phyloP scores from a whole-genome alignment of 108 stramenopile genomes.

The Cyclotella distinguenda region DNA sequence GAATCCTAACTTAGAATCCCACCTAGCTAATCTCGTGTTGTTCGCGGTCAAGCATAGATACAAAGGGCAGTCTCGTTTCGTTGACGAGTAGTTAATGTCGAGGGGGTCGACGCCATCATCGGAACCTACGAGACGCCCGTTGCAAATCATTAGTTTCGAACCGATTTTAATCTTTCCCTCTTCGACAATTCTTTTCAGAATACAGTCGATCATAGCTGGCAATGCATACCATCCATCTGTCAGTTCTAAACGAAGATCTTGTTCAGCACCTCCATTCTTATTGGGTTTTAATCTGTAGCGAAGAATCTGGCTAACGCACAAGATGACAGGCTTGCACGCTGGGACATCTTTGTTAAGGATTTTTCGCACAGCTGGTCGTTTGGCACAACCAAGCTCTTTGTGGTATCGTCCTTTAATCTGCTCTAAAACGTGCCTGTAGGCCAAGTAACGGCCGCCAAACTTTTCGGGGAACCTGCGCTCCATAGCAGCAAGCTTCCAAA shows the following conservation, averaged over 20 bases:
- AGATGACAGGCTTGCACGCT: constrained; percentile 50
- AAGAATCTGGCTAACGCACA: constrained; percentile 63
- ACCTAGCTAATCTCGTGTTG: constrained; percentile 71
- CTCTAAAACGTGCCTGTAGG: constrained; percentile 55
- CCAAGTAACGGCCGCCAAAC: constrained; percentile 58
- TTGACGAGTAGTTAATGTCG: constrained; percentile 52
- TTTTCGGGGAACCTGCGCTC: constrained; percentile 61
- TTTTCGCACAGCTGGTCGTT: constrained; percentile 69
- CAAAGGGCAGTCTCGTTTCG: constrained; percentile 28
- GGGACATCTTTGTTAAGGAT: constrained; percentile 78
- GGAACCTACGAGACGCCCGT: constrained; percentile 59
- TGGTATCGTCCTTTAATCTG: constrained; percentile 62
- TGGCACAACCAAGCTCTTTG: constrained; percentile 57
- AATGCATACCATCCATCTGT: constrained; percentile 88
- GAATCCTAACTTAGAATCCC: constrained; percentile 83
- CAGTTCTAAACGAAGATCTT: constrained; percentile 53
- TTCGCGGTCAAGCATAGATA: constrained; percentile 61
- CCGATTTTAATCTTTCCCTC: constrained; percentile 61
- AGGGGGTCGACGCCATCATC: constrained; percentile 85
- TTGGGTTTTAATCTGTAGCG: constrained; percentile 24
- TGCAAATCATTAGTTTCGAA: constrained; percentile 70
- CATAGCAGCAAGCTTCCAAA: constrained; percentile 80
- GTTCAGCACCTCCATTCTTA: not conserved
- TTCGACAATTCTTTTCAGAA: constrained; percentile 42
- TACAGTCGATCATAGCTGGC: constrained; percentile 54